Conservation (phyloP, 1,284 basidiomycete genomes). For the Leccinum pachyderme region DNA sequence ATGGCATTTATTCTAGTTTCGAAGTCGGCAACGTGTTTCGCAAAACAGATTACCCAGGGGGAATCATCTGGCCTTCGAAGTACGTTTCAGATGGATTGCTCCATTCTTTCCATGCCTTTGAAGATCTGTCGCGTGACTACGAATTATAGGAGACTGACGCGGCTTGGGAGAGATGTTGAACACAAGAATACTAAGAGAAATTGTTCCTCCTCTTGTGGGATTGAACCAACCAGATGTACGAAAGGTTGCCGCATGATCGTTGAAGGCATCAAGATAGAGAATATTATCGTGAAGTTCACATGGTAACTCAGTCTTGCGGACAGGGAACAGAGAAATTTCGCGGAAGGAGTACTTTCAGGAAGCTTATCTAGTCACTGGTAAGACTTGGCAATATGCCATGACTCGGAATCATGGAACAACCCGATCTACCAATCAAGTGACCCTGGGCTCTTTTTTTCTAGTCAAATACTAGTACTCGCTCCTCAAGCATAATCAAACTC, state of each 20-base stretch:
- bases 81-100: slow-evolving; percentile 19
- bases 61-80: slow-evolving; percentile 12
- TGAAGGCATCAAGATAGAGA: slow-evolving; percentile 23
- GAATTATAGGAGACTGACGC: slow-evolving; percentile 24
- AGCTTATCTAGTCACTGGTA: background rate
- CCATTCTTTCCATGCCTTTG: background rate
- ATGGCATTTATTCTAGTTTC: slow-evolving; percentile 19
- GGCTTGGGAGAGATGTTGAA: slow-evolving; percentile 9
- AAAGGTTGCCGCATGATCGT: slow-evolving; percentile 11
- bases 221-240: slow-evolving; percentile 20
- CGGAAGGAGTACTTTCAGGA: background rate
- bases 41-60: slow-evolving; percentile 26
- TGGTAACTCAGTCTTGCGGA: slow-evolving; percentile 1
- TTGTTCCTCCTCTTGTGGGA: slow-evolving; percentile 16
- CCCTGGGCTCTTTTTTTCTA: slow-evolving; percentile 24
- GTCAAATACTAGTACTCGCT: slow-evolving; percentile 38
- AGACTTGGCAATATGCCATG: background rate
- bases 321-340: background rate
- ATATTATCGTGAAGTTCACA: slow-evolving; percentile 27
- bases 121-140: slow-evolving; percentile 13
- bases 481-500: slow-evolving; percentile 37
- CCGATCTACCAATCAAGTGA: slow-evolving; percentile 18
- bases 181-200: slow-evolving; percentile 25
- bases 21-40: slow-evolving; percentile 16
- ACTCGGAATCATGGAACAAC: background rate